phyloP scores from a whole-genome alignment of 1,139 yeast species.

The Lodderomyces margitis region DNA sequence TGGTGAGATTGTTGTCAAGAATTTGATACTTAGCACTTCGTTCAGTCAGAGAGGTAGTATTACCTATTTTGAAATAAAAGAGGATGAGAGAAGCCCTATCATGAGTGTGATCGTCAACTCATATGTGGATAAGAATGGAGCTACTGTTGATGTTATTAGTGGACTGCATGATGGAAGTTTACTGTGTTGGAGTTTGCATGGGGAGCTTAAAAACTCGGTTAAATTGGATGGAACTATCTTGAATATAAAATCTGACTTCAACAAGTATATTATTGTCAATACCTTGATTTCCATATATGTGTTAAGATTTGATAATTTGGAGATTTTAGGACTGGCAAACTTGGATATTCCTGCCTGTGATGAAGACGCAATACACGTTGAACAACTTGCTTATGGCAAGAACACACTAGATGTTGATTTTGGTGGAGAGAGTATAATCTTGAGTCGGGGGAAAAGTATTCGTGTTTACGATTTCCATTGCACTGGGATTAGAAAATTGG shows the following conservation, averaged over 20 bases:
- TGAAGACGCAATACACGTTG: conserved; percentile 8
- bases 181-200: conserved; percentile 29
- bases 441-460: conserved; percentile 26
- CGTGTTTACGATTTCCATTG: conserved; percentile 25
- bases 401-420: conserved; percentile 48
- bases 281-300: conserved; percentile 21
- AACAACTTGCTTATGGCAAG: conserved; percentile 7
- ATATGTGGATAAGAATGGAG: conserved; percentile 24
- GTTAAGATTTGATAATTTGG: conserved; percentile 20
- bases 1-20: conserved; percentile 34
- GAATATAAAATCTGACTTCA: conserved; percentile 33
- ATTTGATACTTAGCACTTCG: conserved; percentile 34
- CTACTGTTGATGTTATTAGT: conserved; percentile 26
- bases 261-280: conserved; percentile 23
- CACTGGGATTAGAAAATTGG: conserved; percentile 10
- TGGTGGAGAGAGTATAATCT: conserved; percentile 43
- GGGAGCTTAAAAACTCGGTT: conserved; percentile 18
- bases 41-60: conserved; percentile 26
- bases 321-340: conserved; percentile 11
- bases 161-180: conserved; percentile 28
- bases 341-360: conserved; percentile 1
- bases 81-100: conserved; percentile 15
- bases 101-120: conserved; percentile 24
- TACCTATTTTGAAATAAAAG: conserved; percentile 16
- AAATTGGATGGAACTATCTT: conserved; percentile 19